These are phyloP conservation scores for Dendrocalamus latiflorus DNA, from an alignment of 202 grass and related monocot genomes.

Conservation along the genomic window DNA sequence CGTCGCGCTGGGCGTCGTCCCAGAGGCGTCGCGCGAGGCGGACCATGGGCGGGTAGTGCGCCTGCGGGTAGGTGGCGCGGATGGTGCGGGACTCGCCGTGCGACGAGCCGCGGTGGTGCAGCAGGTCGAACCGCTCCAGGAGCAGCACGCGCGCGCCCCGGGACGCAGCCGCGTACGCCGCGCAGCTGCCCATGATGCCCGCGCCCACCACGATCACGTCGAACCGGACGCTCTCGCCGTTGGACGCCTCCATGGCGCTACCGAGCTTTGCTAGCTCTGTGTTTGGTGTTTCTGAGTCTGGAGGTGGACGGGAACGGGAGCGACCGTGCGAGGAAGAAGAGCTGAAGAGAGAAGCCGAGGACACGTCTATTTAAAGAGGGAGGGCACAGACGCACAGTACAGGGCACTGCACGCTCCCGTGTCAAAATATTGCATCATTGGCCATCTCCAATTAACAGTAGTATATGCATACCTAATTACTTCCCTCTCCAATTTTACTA, in stretches of 20 bases:
- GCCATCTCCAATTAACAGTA: too few relatives aligned
- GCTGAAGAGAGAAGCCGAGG: too few relatives aligned
- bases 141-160: slow-evolving; percentile 46
- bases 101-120: slow-evolving; percentile 77
- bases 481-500: too few relatives aligned
- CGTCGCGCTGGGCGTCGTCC: slow-evolving; percentile 44
- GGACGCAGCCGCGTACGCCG: slow-evolving; percentile 56
- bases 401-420: too few relatives aligned
- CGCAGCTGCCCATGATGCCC: slow-evolving; percentile 86
- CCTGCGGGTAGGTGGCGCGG: slow-evolving; percentile 64
- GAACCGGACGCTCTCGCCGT: background rate
- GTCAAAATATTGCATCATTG: too few relatives aligned
- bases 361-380: too few relatives aligned
- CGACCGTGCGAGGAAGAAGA: background rate
- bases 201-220: slow-evolving; percentile 68
- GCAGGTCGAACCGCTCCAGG: slow-evolving; percentile 74
- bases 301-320: too few relatives aligned
- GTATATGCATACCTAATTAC: too few relatives aligned
- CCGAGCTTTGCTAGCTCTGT: background rate
- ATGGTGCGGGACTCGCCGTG: slow-evolving; percentile 86
- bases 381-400: too few relatives aligned
- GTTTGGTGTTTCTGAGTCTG: background rate
- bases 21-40: slow-evolving; percentile 52
- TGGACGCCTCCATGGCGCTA: background rate
- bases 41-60: slow-evolving; percentile 64